Base-by-base conservation (phyloP, 2,329 filamentous ascomycete genomes). In the Herpotrichia juniperi region DNA sequence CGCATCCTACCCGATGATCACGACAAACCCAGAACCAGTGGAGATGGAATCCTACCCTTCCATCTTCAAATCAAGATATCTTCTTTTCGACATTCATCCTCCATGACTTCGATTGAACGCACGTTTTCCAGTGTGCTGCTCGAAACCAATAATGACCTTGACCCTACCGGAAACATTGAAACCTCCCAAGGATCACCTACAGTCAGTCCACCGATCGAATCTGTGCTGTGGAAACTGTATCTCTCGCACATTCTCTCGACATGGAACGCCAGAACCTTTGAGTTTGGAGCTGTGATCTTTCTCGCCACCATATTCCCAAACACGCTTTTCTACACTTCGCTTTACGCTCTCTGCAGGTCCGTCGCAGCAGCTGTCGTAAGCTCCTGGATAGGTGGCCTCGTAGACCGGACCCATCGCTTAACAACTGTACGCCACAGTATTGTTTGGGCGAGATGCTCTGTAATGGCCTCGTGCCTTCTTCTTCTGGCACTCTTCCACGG, bases 341-440 rank as follows among this genome's bases (percentile, higher is more conserved):
- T 87, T n/a, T 91, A 91, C 63, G 88, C 88, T 0, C 72, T 91
- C 6, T 75, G 80, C 4, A 82, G 88, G 19, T 79, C 83, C 5
- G 72, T 78, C 0, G 77, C 84, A 0, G 86, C 85, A 0, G 81
- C 87, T 3, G 24, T 85, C 0, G 73, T 89, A 6, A 82, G 86
- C 0, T 81, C 83, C 11, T 75, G 76, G 40, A 69, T 91, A 5
- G 88, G 88, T 1, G 63, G 66, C 1, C 78, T 78, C 32, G 82
- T 91, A 31, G 88, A 91, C 66, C 70, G 56, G 0, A 77, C 76
- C 4, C 62, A 76, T 28, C 68, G 78, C 1, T 62, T 80, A 8
- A 45, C 50, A 22, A 61, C 74, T 3, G 73, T 80, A 1, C 65
- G 76, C 7, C 63, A 68, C 8, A 69, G 75, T 12, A 80, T 80